A percentile compares a stretch with the other conserved stretches of the same genome.
These are phyloP conservation scores for Ophiocordyceps camponoti-rufipedis DNA, from an alignment of 2,329 filamentous ascomycete species.

Conservation along the genomic window DNA sequence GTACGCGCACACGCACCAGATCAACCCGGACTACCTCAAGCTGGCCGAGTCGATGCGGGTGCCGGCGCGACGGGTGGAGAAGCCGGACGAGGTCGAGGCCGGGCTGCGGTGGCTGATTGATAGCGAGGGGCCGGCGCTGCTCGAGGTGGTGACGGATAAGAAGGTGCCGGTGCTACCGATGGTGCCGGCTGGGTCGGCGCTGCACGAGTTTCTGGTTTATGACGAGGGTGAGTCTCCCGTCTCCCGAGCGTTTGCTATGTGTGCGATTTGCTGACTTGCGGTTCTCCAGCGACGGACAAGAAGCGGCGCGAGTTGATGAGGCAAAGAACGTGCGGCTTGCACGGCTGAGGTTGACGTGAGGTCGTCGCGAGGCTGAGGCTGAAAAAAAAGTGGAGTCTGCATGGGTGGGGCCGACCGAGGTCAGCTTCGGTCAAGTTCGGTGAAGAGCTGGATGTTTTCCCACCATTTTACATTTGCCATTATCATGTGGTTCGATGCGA, in stretches of 20 bases:
- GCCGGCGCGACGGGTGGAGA: constrained; percentile 50
- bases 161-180: constrained; percentile 93
- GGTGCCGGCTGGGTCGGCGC: constrained; percentile 72
- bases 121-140: constrained; percentile 73
- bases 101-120: constrained; percentile 78
- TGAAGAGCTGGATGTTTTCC: too few species aligned
- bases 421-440: too few species aligned
- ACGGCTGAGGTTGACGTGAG: constrained; percentile 17
- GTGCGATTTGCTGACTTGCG: constrained; percentile 14
- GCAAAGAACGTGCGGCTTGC: constrained; percentile 37
- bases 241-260: too few species aligned
- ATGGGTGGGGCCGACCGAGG: too few species aligned
- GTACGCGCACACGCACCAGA: constrained; percentile 81
- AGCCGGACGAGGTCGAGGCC: constrained; percentile 60
- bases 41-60: constrained; percentile 82
- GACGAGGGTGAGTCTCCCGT: constrained; percentile 13
- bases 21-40: constrained; percentile 92
- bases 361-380: background rate
- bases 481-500: too few species aligned
- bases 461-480: too few species aligned
- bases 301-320: constrained; percentile 48
- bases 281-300: constrained; percentile 42
- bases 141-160: constrained; percentile 84
- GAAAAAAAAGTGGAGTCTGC: background rate
- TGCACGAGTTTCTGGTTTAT: constrained; percentile 67